Percentiles rank a stretch among this genome's conserved stretches.
Conservation (phyloP, 108 stramenopile species). For the Nitzschia sp. region DNA sequence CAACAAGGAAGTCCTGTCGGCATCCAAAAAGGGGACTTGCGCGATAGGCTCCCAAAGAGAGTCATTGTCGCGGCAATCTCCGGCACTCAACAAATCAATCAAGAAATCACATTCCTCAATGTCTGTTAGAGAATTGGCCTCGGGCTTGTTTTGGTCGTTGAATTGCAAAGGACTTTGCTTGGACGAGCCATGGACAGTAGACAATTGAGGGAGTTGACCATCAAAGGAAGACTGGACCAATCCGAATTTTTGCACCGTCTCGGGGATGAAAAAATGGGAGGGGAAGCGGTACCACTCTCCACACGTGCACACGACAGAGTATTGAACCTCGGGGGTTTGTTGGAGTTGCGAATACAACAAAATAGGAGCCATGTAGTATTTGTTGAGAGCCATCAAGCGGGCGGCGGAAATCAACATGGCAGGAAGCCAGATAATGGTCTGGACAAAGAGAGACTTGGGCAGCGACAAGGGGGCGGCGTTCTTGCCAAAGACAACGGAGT, state of each 20-base stretch:
- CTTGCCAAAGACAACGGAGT: neutral
- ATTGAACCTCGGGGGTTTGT: slow-evolving; percentile 9
- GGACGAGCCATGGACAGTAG: slow-evolving; percentile 56
- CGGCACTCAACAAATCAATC: slow-evolving; percentile 58
- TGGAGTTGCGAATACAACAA: slow-evolving; percentile 48
- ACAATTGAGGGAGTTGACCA: slow-evolving; percentile 92
- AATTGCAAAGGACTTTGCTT: slow-evolving; percentile 46
- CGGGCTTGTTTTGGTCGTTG: slow-evolving; percentile 82
- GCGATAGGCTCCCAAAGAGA: slow-evolving; percentile 34
- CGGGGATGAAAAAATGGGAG: slow-evolving; percentile 84
- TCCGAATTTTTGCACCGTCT: slow-evolving; percentile 46
- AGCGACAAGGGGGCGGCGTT: slow-evolving; percentile 1
- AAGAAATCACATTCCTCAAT: slow-evolving; percentile 69
- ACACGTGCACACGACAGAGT: slow-evolving; percentile 75
- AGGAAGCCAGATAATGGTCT: slow-evolving; percentile 36
- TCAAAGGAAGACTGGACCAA: slow-evolving; percentile 85
- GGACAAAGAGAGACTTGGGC: slow-evolving; percentile 28
- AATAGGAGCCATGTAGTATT: slow-evolving; percentile 79
- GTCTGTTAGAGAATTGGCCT: slow-evolving; percentile 55
- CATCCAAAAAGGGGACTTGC: slow-evolving; percentile 44
- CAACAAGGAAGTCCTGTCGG: slow-evolving; percentile 36
- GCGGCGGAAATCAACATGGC: slow-evolving; percentile 47
- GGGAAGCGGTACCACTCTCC: slow-evolving; percentile 98
- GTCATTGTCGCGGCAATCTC: slow-evolving; percentile 26
- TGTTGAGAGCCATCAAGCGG: slow-evolving; percentile 62